Evolutionary conservation across 169 alveolate genomes (phyloP), one percentile per base, ranked within the genome.

Genomic region (Cytauxzoon felis): DNA sequence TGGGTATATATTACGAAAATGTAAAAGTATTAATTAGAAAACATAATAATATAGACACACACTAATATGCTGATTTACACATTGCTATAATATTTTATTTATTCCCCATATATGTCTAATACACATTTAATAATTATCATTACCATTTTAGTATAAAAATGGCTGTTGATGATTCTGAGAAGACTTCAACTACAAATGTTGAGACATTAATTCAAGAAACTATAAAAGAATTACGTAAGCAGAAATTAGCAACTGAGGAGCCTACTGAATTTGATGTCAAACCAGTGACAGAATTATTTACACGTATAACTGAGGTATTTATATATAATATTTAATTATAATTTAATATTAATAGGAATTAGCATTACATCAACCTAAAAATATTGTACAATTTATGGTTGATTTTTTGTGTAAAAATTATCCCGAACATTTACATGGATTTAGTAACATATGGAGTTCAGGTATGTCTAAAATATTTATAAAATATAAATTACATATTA

Each of bases 391-490:
- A 49, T 85, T 85, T 67, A 73, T 85, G 26, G 82, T 85, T 24
- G 91, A 85, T 63, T 85, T 85, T 73, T 80, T 85, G 51, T 85
- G 91, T 65, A 78, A 80, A 51, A 79, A 85, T 50, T 85, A 85
- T 81, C 91, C 91, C 18, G 80, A 85, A 30, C 91, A 85, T 62
- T 65, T 85, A 38, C 88, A 80, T 58, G 88, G 91, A 11, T 85
- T 73, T 66, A 59, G 78, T 63, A 78, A 80, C 56, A 54, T 85
- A 48, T 73, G 88, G 89, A 85, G 80, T 26, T 72, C 88, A 45
- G 91, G 91, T 85, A 54, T 48, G 7, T 6, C 21, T 54, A 11
- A 18, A 33, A 3, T 21, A 27, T 51, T 23, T 51, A 29, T 51
- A 5, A 18, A 54, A 36, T 11, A 24, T 4, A 11, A 13, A n/a